Conservation (phyloP, 169 alveolate species). For the Plasmodium sp. region DNA sequence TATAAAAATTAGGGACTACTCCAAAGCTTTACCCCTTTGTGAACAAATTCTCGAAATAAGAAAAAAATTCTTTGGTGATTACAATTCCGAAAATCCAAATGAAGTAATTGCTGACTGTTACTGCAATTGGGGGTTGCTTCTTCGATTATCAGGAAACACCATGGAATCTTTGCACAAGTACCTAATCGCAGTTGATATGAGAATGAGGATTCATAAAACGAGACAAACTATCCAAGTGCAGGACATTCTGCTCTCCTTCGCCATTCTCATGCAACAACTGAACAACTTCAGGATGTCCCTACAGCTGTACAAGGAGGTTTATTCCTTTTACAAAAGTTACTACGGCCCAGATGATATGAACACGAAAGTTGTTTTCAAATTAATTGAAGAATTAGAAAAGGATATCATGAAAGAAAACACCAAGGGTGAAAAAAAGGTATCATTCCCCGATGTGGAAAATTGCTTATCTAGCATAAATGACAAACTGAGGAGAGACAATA, state of each 20-base stretch:
- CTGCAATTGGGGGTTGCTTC: constrained; percentile 86
- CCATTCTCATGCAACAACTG: constrained; percentile 87
- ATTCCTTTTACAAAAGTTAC: constrained; percentile 79
- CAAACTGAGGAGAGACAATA: neutral
- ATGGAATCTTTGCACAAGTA: constrained; percentile 85
- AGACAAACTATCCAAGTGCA: constrained; percentile 86
- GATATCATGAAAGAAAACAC: constrained; percentile 40
- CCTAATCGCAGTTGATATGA: constrained; percentile 88
- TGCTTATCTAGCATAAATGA: neutral
- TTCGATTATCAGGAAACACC: constrained; percentile 84
- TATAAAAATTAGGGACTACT: constrained; percentile 79
- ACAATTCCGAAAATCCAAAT: constrained; percentile 80
- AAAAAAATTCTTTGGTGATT: constrained; percentile 84
- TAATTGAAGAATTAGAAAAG: constrained; percentile 74
- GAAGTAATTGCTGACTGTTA: constrained; percentile 88
- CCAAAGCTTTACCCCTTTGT: constrained; percentile 81
- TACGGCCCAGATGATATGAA: constrained; percentile 86
- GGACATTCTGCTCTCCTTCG: constrained; percentile 86
- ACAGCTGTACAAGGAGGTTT: constrained; percentile 87
- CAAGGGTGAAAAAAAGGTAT: neutral
- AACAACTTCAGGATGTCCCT: constrained; percentile 86
- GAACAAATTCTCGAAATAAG: constrained; percentile 79
- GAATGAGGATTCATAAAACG: constrained; percentile 86
- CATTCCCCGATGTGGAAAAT: neutral
- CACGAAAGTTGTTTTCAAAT: constrained; percentile 79